These are phyloP conservation scores for Macroventuria anomochaeta DNA, from an alignment of 2,329 filamentous ascomycete genomes.

Conservation along the genomic window DNA sequence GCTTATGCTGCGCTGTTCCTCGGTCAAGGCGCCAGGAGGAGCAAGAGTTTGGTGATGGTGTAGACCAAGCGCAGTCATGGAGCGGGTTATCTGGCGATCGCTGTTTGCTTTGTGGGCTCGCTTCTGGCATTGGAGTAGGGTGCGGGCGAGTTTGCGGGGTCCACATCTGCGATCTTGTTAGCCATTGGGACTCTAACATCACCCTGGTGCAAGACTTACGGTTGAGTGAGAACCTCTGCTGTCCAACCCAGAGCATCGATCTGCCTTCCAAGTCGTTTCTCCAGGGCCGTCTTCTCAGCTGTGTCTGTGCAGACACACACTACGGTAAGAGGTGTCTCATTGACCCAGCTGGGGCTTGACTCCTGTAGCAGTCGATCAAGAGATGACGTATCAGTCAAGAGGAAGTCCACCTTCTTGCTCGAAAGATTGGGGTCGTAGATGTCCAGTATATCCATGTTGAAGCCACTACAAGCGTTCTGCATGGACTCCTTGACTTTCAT, in stretches of 20 bases:
- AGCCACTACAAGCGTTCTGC: conserved; percentile 31
- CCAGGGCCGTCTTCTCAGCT: conserved; percentile 34
- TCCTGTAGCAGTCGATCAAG: conserved; percentile 30
- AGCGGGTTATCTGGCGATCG: conserved; percentile 27
- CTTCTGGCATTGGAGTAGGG: conserved; percentile 32
- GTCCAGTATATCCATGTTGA: conserved; percentile 30
- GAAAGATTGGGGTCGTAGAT: conserved; percentile 20
- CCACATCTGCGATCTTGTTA: conserved; percentile 28
- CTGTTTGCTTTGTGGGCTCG: conserved; percentile 23
- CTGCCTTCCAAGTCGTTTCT: conserved; percentile 29
- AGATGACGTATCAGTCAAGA: conserved; percentile 37
- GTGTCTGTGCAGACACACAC: conserved; percentile 40
- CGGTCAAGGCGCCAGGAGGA: conserved; percentile 15
- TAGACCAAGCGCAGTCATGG: conserved; percentile 19
- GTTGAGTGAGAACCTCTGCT: conserved; percentile 35
- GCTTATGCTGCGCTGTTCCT: conserved; percentile 32
- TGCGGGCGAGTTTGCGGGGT: conserved; percentile 35
- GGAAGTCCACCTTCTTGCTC: conserved; percentile 28
- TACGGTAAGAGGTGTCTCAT: conserved; percentile 28
- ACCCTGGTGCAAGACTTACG: conserved; percentile 22
- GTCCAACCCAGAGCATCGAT: conserved; percentile 36
- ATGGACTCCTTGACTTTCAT: conserved; percentile 36
- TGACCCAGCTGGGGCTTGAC: conserved; percentile 19
- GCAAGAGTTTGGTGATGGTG: conserved; percentile 23
- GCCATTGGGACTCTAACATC: neutral